Evolutionary conservation across 805 yeast genomes (phyloP), one percentile per base, ranked within the genome.

Genomic region (Wickerhamomyces subpelliculosus): DNA sequence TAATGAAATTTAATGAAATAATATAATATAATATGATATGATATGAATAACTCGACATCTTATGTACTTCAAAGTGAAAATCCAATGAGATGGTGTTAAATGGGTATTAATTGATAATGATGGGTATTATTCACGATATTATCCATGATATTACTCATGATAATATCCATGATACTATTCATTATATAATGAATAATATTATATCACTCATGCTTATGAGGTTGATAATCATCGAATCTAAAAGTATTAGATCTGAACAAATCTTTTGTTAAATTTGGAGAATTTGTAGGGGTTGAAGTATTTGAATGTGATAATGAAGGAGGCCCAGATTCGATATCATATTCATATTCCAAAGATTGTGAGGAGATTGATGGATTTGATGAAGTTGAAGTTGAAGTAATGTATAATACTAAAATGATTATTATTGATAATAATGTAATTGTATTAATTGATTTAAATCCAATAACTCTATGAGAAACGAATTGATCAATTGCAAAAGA

Each of bases 281-380:
- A 39, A 8, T 30, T 19, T 6, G 26, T 13, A 10, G 42, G 42
- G 1, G 42, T 39, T 10, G 34, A 14, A 12, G 36, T 19, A 13
- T 27, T 25, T 10, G 42, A 39, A n/a, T 28, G 13, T 5, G 39
- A 35, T 18, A 39, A 26, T n/a, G 23, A 34, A 8, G 42, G 42
- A 10, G 33, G 23, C 24, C 21, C 25, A 30, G 35, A 24, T n/a
- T 38, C 35, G 3, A 38, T 9, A 34, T 30, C 35, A 17, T 27
- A 17, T 6, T 14, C 25, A 11, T 21, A 11, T 4, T 17, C 8
- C 9, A 20, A 12, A 8, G 25, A 7, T 22, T 13, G 18, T 14
- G 8, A 8, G 5, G 13, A 9, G 22, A 14, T 25, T 24, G 17
- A 21, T 20, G 25, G 26, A 12, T 20, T 23, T 27, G 25, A 25